phyloP scores from a whole-genome alignment of 192 early-diverging fungal genomes.

The Oehlia diaphana region DNA sequence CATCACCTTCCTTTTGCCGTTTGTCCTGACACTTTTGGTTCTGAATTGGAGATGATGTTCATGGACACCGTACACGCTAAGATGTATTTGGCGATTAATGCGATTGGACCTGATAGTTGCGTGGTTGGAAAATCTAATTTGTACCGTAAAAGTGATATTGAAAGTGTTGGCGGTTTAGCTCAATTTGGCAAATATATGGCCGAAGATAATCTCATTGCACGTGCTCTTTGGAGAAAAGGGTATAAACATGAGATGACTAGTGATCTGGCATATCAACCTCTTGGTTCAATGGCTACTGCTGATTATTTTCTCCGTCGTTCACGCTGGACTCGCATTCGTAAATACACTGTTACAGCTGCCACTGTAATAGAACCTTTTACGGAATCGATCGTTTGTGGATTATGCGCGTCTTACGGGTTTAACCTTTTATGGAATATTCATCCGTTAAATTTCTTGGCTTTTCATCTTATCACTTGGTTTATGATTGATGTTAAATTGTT shows the following conservation, averaged over 20 bases:
- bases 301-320: constrained; percentile 86
- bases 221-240: constrained; percentile 77
- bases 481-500: constrained; percentile 59
- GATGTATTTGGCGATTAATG: constrained; percentile 95
- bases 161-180: constrained; percentile 75
- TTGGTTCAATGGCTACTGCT: constrained; percentile 68
- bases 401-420: constrained; percentile 71
- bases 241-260: constrained; percentile 82
- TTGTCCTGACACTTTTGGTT: constrained; percentile 67
- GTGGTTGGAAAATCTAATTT: constrained; percentile 94
- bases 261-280: constrained; percentile 84
- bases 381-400: constrained; percentile 80
- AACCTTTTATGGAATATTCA: constrained; percentile 54
- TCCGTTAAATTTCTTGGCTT: constrained; percentile 44
- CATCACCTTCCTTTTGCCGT: constrained; percentile 91
- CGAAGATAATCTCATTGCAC: constrained; percentile 95
- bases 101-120: constrained; percentile 78
- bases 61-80: constrained; percentile 90
- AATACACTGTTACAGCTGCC: constrained; percentile 87
- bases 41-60: constrained; percentile 85
- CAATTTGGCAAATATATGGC: constrained; percentile 90
- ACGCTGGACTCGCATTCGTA: constrained; percentile 92
- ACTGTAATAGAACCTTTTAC: constrained; percentile 93
- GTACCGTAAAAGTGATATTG: constrained; percentile 83
- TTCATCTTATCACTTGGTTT: constrained; percentile 64